Percentiles rank a stretch among this genome's conserved stretches.
These are phyloP conservation scores for Sporothrix inflata DNA, from an alignment of 2,329 filamentous ascomycete species.

Conservation along the genomic window DNA sequence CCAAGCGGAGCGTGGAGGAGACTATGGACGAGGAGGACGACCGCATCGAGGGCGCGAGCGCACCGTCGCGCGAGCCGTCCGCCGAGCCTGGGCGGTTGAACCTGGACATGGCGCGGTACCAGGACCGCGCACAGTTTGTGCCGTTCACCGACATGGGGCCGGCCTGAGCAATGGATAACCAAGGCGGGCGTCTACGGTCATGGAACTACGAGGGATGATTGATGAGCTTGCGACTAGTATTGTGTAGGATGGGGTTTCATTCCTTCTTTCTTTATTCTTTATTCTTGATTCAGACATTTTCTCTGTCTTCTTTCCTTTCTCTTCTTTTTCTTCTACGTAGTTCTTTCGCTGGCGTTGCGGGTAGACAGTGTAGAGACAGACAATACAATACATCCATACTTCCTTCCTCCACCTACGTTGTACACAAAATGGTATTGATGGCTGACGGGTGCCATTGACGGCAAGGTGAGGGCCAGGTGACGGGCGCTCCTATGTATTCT, in stretches of 20 bases:
- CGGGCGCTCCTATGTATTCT: background rate
- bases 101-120: slow-evolving; percentile 41
- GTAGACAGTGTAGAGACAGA: background rate
- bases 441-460: background rate
- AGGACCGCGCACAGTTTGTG: slow-evolving; percentile 37
- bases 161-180: too few relatives aligned
- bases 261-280: too few relatives aligned
- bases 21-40: slow-evolving; percentile 38
- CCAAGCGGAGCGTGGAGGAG: slow-evolving; percentile 37
- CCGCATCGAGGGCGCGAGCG: slow-evolving; percentile 22
- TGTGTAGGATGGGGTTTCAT: background rate
- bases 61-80: slow-evolving; percentile 8
- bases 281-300: too few relatives aligned
- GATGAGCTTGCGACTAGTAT: too few relatives aligned
- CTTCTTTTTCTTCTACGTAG: too few relatives aligned
- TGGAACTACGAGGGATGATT: too few relatives aligned
- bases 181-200: too few relatives aligned
- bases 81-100: slow-evolving; percentile 15
- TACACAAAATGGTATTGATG: too few relatives aligned
- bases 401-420: background rate
- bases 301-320: too few relatives aligned
- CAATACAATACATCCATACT: background rate
- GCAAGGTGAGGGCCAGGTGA: background rate
- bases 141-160: slow-evolving; percentile 39
- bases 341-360: background rate